phyloP scores from a whole-genome alignment of 169 alveolate species.

The Babesia sp. region DNA sequence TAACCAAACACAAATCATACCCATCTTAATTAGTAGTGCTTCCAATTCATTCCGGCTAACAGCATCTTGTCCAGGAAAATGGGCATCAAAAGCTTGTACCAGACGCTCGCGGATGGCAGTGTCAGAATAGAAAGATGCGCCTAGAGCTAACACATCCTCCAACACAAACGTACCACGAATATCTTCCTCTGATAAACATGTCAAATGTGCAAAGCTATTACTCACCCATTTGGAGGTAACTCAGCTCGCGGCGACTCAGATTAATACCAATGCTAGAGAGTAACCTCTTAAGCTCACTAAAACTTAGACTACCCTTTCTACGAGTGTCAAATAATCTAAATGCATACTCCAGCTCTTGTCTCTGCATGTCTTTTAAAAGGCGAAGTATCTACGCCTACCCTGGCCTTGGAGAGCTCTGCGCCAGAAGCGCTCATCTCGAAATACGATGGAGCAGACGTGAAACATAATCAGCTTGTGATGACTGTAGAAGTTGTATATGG shows the following conservation, averaged over 20 bases:
- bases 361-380: constrained; percentile 8
- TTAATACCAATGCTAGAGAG: constrained; percentile 46
- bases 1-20: not conserved
- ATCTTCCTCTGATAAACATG: constrained; percentile 34
- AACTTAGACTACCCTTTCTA: constrained; percentile 49
- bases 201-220: not conserved
- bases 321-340: constrained; percentile 60
- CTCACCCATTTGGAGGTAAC: constrained; percentile 52
- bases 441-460: constrained; percentile 36
- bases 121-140: constrained; percentile 57
- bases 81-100: constrained; percentile 37
- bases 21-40: constrained; percentile 36
- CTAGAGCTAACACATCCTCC: constrained; percentile 58
- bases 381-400: constrained; percentile 5
- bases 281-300: constrained; percentile 32
- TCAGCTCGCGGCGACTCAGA: constrained; percentile 48
- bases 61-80: constrained; percentile 12
- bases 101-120: constrained; percentile 40
- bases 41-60: constrained; percentile 29
- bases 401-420: constrained; percentile 23
- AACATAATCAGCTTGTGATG: constrained; percentile 57
- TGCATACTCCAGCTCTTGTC: constrained; percentile 57
- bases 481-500: constrained; percentile 21
- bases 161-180: constrained; percentile 57
- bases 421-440: constrained; percentile 18